These are phyloP conservation scores for Termitomyces sp. DNA, from an alignment of 768 basidiomycete species.

Conservation along the genomic window DNA sequence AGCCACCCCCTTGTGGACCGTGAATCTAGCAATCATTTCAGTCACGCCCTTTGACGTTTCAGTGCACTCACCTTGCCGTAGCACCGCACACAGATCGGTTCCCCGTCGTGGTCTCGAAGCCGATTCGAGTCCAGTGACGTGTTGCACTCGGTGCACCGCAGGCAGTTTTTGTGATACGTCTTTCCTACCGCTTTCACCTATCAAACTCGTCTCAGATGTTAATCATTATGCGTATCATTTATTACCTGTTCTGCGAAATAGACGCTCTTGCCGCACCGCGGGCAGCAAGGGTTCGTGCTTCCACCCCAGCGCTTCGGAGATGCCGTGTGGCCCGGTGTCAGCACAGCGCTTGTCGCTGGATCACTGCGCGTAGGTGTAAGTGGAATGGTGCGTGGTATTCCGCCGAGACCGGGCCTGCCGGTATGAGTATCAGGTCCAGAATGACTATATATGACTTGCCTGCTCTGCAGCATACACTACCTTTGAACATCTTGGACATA, in stretches of 20 bases:
- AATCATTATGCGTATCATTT: not conserved
- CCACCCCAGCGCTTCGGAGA: conserved; percentile 43
- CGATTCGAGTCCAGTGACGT: conserved; percentile 65
- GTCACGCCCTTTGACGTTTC: not conserved
- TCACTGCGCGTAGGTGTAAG: conserved; percentile 33
- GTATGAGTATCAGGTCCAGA: conserved; percentile 19
- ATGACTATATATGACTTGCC: conserved; percentile 30
- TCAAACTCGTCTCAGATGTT: conserved; percentile 1
- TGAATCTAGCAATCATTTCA: conserved; percentile 42
- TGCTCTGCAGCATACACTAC: conserved; percentile 87
- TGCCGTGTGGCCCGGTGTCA: conserved; percentile 10
- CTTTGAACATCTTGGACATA: conserved; percentile 71
- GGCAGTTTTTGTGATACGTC: conserved; percentile 72
- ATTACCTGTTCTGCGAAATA: conserved; percentile 82
- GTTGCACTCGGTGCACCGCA: conserved; percentile 71
- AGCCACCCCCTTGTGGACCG: conserved; percentile 69
- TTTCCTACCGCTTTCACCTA: conserved; percentile 79
- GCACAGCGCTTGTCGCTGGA: too few species aligned
- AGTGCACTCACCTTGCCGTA: conserved; percentile 50
- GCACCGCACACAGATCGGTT: conserved; percentile 65
- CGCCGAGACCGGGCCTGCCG: conserved; percentile 38
- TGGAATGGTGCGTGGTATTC: conserved; percentile 50
- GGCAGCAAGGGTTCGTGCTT: conserved; percentile 53
- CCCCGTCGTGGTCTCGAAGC: conserved; percentile 71
- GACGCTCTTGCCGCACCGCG: conserved; percentile 67